Conservation (phyloP, 345 rosid genomes). For the Heritiera littoralis region DNA sequence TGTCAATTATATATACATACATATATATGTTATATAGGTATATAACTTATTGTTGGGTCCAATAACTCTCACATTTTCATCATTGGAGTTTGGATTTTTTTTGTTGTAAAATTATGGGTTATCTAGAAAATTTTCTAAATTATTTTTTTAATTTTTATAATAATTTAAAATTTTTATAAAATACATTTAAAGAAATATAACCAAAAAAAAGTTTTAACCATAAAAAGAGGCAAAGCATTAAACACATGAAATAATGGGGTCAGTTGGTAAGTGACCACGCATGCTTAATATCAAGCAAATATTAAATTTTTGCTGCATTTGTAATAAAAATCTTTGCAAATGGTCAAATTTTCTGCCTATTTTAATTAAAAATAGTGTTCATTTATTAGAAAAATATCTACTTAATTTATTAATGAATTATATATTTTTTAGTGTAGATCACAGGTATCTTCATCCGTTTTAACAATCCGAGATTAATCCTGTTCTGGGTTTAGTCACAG, state of each 20-base stretch:
- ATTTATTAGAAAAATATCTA: neutral
- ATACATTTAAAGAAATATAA: too few relatives aligned
- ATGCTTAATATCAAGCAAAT: neutral
- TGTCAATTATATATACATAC: neutral
- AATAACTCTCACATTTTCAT: neutral
- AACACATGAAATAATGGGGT: neutral
- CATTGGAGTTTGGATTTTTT: neutral
- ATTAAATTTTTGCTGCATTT: constrained; percentile 3
- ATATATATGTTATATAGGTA: too few relatives aligned
- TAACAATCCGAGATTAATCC: too few relatives aligned
- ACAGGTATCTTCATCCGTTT: too few relatives aligned
- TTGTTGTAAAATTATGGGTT: neutral
- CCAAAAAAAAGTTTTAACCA: too few relatives aligned
- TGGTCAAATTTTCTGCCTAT: neutral
- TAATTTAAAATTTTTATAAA: too few relatives aligned
- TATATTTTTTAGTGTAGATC: too few relatives aligned
- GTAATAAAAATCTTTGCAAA: neutral
- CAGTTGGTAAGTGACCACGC: neutral
- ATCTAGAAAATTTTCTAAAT: too few relatives aligned
- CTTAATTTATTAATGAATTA: neutral
- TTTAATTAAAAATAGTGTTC: neutral
- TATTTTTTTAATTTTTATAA: too few relatives aligned
- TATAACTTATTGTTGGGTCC: too few relatives aligned
- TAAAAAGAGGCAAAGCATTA: neutral
- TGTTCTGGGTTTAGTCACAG: too few relatives aligned